Percentiles rank a stretch among this genome's conserved stretches.
Conservation (phyloP, 768 basidiomycete genomes). For the Guyanaporus albipodus region DNA sequence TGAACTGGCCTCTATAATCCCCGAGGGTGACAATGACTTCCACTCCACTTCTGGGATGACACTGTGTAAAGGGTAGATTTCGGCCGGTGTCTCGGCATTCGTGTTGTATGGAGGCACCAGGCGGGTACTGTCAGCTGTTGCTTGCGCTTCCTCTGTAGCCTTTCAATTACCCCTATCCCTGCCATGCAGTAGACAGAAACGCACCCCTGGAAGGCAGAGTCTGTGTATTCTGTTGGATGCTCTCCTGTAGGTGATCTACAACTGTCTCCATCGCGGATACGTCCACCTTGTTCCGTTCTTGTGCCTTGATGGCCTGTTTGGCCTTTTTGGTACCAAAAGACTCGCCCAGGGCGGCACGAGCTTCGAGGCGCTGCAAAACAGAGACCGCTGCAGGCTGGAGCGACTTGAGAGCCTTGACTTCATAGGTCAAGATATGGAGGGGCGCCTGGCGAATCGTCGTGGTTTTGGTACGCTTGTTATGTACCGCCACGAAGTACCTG, state of each 20-base stretch:
- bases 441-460: constrained; percentile 66
- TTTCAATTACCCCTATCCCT: background rate
- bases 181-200: constrained; percentile 21
- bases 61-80: constrained; percentile 67
- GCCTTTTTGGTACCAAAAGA: constrained; percentile 96
- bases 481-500: constrained; percentile 83
- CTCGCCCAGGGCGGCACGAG: constrained; percentile 78
- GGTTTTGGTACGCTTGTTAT: constrained; percentile 70
- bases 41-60: constrained; percentile 82
- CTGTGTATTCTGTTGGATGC: constrained; percentile 70
- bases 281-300: constrained; percentile 88
- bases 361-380: constrained; percentile 50
- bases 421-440: constrained; percentile 65
- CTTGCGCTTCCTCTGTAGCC: constrained; percentile 61
- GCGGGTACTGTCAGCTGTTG: constrained; percentile 56
- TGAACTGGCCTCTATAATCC: constrained; percentile 50
- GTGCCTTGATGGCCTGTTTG: constrained; percentile 76
- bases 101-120: constrained; percentile 74
- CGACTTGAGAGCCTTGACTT: constrained; percentile 82
- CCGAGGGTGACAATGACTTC: constrained; percentile 57
- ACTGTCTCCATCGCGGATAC: constrained; percentile 83
- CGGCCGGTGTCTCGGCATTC: constrained; percentile 62
- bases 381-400: constrained; percentile 49
- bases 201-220: constrained; percentile 67
- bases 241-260: constrained; percentile 74